Percentiles rank a stretch among this genome's conserved stretches.
phyloP scores from a whole-genome alignment of 805 yeast genomes.

The Wickerhamomyces chambardii region DNA sequence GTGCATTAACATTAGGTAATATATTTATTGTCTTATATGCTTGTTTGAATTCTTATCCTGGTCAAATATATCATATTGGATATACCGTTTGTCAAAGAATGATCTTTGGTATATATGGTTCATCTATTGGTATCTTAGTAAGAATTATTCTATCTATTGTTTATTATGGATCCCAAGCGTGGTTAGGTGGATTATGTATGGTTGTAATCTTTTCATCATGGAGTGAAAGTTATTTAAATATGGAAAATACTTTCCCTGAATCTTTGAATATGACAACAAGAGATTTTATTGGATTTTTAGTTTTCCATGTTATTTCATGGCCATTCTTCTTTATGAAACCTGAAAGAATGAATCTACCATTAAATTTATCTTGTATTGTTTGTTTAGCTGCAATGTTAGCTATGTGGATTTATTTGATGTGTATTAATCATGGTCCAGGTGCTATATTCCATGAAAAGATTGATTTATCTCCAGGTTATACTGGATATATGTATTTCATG shows the following conservation, averaged over 20 bases:
- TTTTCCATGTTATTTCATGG: constrained; percentile 34
- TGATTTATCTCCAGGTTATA: constrained; percentile 16
- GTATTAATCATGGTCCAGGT: constrained; percentile 26
- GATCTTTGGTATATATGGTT: constrained; percentile 32
- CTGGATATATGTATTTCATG: constrained; percentile 31
- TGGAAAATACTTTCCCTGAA: constrained; percentile 28
- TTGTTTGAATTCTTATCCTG: constrained; percentile 27
- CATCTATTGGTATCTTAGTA: constrained; percentile 27
- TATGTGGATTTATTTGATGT: constrained; percentile 25
- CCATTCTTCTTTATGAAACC: constrained; percentile 34
- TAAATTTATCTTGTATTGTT: constrained; percentile 25
- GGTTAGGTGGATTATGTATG: constrained; percentile 32
- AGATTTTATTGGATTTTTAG: constrained; percentile 32
- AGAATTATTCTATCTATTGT: constrained; percentile 31
- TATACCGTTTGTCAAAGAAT: constrained; percentile 26
- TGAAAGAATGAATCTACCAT: constrained; percentile 27
- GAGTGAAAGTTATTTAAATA: constrained; percentile 23
- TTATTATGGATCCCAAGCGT: constrained; percentile 32
- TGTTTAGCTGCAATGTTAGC: constrained; percentile 31
- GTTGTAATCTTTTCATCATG: constrained; percentile 27
- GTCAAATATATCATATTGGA: constrained; percentile 30
- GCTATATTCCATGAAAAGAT: constrained; percentile 19
- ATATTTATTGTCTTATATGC: constrained; percentile 26
- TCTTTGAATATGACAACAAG: constrained; percentile 29
- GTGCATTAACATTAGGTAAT: constrained; percentile 28